phyloP scores from a whole-genome alignment of 371 early-diverging fungal species.

The Mucor irregularis region DNA sequence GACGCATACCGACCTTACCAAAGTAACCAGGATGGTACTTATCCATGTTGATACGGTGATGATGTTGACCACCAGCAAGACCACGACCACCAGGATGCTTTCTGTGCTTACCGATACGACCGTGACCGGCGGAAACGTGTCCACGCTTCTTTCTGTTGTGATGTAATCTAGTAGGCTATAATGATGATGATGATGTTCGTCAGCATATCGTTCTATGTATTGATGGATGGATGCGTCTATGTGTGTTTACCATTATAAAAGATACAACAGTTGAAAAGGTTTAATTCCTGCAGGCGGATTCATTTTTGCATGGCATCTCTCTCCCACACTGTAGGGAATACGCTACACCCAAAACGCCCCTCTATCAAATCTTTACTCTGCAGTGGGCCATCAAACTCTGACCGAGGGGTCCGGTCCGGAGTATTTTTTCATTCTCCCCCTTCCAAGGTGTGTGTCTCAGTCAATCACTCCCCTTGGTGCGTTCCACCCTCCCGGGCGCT shows the following conservation, averaged over 20 bases:
- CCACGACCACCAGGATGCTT: slow-evolving; percentile 99
- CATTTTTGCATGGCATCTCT: background rate
- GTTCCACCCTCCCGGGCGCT: too few species aligned
- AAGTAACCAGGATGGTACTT: slow-evolving; percentile 99
- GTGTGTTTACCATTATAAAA: slow-evolving; percentile 11
- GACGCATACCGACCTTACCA: slow-evolving; percentile 99
- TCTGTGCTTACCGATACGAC: slow-evolving; percentile 98
- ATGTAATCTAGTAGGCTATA: slow-evolving; percentile 82
- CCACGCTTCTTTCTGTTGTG: slow-evolving; percentile 91
- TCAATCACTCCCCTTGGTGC: too few species aligned
- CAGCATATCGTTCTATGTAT: too few species aligned
- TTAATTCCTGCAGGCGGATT: background rate
- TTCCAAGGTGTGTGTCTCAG: too few species aligned
- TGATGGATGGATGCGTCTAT: slow-evolving; percentile 3
- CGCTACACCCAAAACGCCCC: background rate
- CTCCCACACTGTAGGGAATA: background rate
- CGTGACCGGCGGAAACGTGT: slow-evolving; percentile 94
- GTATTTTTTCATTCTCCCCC: too few species aligned
- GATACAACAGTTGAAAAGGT: slow-evolving; percentile 11
- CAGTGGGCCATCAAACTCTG: too few species aligned
- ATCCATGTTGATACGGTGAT: slow-evolving; percentile 99
- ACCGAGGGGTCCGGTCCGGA: too few species aligned
- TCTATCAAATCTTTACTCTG: too few species aligned
- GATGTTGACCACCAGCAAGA: slow-evolving; percentile 99
- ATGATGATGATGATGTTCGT: too few species aligned